Percentiles rank a stretch among this genome's conserved stretches.
Conservation (phyloP, 768 basidiomycete species). For the Baorangia bicolor region DNA sequence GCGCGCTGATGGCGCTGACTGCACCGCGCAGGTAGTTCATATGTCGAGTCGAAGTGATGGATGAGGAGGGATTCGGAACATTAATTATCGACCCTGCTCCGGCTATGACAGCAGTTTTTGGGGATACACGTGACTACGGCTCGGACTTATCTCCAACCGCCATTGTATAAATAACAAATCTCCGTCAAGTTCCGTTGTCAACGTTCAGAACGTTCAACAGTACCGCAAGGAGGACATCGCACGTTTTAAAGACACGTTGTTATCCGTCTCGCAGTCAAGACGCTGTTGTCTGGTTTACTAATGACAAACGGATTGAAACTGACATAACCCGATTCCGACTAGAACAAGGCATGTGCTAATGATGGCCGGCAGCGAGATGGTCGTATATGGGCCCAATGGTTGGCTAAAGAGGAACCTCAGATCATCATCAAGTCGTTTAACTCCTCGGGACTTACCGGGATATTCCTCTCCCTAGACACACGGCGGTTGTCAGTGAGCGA, state of each 20-base stretch:
- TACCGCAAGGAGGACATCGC: neutral
- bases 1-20: slow-evolving; percentile 79
- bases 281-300: neutral
- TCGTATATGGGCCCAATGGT: slow-evolving; percentile 63
- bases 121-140: slow-evolving; percentile 21
- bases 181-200: neutral
- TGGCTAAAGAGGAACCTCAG: slow-evolving; percentile 43
- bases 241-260: neutral
- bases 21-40: slow-evolving; percentile 93
- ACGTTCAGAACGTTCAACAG: no score
- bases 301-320: neutral
- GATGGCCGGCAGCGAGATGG: slow-evolving; percentile 43
- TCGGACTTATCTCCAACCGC: no score
- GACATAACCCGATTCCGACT: neutral
- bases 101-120: slow-evolving; percentile 17
- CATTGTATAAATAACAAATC: neutral
- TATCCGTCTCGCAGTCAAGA: neutral
- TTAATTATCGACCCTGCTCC: neutral
- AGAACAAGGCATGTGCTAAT: slow-evolving; percentile 17
- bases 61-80: neutral
- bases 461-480: slow-evolving; percentile 70
- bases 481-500: neutral
- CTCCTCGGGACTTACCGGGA: slow-evolving; percentile 55
- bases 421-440: neutral
- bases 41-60: neutral